Evolutionary conservation across 139 green algal genomes (phyloP), one percentile per base, ranked within the genome.

Genomic region (Chlamydomonas sphaeroides): DNA sequence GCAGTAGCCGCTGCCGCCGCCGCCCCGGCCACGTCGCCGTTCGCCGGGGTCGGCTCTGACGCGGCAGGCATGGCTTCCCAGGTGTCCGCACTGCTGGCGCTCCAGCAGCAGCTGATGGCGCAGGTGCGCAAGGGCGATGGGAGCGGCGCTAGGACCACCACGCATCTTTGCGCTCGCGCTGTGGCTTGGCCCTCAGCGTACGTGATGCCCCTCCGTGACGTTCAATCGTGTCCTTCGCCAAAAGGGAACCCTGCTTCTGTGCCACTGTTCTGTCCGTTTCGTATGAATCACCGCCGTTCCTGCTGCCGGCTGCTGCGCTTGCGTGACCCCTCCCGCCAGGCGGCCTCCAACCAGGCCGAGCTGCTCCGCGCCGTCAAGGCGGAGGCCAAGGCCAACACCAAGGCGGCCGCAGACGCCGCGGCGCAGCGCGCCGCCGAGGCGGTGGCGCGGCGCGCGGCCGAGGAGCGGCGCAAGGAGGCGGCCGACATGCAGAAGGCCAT

Each of bases 341-440:
- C 92, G 30, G 79, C 77, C 18, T 48, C 84, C 11, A 80, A 79
- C 26, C 87, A 89, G 61, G 79, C 69, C 5, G 84, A 89, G 61
- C 56, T 89, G 62, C 69, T 91, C 61, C 90, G 90, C 69, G 59
- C 56, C 21, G 36, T 94, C 42, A 68, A 67, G n/a, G 56, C 49
- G 23, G 90, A 94, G 70, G 68, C 90, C 56, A 33, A 41, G 74
- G 56, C 56, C 20, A 25, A 21, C 20, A n/a, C 6, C 65, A 72
- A 75, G 65, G 66, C 67, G 30, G 56, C 61, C 28, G 62, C 61
- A 25, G 75, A 82, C 61, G 72, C 76, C 30, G 71, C 84, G 30
- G 78, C 85, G 26, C 38, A 73, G 28, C 71, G 72, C 36, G 63
- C 81, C 33, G 72, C 86, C 62, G 53, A 68, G 10, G 61, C 32